Evolutionary conservation across 2,329 filamentous ascomycete species (phyloP), one percentile per base, ranked within the genome.

Genomic region (Dothiorella sarmentorum): DNA sequence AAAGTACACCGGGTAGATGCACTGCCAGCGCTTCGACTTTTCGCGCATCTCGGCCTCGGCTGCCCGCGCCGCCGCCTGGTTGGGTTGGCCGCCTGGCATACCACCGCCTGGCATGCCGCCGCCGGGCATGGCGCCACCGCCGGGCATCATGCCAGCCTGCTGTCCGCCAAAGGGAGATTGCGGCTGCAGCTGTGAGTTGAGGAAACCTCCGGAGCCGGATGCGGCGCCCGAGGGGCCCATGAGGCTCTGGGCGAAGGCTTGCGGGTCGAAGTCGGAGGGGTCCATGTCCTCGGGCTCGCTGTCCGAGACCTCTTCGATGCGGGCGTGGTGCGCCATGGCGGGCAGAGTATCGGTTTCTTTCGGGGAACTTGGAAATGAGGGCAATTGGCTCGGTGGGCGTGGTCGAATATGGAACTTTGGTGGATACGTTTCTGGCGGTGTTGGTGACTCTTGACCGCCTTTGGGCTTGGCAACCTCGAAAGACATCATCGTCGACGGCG

Each of bases 1-100:
- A 69, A 99, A 99, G 82, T 99, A 99, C 61, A 97, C 78, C 0
- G 94, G 93, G 78, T 99, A 99, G 24, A 99, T 81, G 75, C 90
- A 93, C 74, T 94, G 89, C 78, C 86, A 96, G 75, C 85, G 79
- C 69, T 88, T 89, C 73, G 90, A 80, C 60, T 79, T 79, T 62
- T 85, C 80, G 60, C 78, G 78, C 79, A 69, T 24, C 69, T 63
- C 7, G 67, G 67, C 9, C 75, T 60, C 75, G 76, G 65, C 72
- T 2, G 47, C 47, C 76, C 71, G 62, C 66, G 71, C 66, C 66
- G 68, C 65, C 68, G 64, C 49, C 61, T 63, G 61, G 58, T 64
- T 61, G 58, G 57, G 62, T 17, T 49, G n/a, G 20, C 15, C 31
- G n/a, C 10, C 38, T 37, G 56, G 47, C n/a, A n/a, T n/a, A n/a